phyloP scores from a whole-genome alignment of 805 yeast species.

The Sugiyamaella mastotermitis region DNA sequence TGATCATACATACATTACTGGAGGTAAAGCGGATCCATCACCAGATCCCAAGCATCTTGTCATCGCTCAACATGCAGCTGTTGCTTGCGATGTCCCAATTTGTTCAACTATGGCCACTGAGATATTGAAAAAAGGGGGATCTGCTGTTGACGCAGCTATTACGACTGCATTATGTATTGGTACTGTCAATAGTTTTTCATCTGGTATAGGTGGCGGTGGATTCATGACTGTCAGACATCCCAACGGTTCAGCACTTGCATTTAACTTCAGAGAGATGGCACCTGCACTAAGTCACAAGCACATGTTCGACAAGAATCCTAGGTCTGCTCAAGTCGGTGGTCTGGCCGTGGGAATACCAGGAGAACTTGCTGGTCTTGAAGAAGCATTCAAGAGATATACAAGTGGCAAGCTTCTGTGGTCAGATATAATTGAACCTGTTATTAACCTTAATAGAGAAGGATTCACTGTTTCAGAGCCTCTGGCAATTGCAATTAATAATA shows the following conservation, averaged over 20 bases:
- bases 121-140: slow-evolving; percentile 51
- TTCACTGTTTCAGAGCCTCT: slow-evolving; percentile 47
- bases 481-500: slow-evolving; percentile 37
- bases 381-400: slow-evolving; percentile 53
- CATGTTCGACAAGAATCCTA: slow-evolving; percentile 52
- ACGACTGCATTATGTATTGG: slow-evolving; percentile 88
- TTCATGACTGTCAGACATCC: slow-evolving; percentile 48
- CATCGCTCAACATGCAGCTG: slow-evolving; percentile 37
- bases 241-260: slow-evolving; percentile 46
- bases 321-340: slow-evolving; percentile 67
- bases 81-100: slow-evolving; percentile 55
- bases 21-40: slow-evolving; percentile 4
- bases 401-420: slow-evolving; percentile 69
- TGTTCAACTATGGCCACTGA: slow-evolving; percentile 61
- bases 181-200: slow-evolving; percentile 68
- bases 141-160: slow-evolving; percentile 91
- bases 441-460: slow-evolving; percentile 57
- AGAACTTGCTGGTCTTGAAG: slow-evolving; percentile 77
- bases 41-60: slow-evolving; percentile 16
- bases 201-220: slow-evolving; percentile 94
- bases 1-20: neutral
- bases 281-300: slow-evolving; percentile 55
- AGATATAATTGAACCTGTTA: slow-evolving; percentile 70
- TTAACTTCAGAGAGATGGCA: slow-evolving; percentile 88
- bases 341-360: slow-evolving; percentile 90